Evolutionary conservation across 352 stramenopile genomes (phyloP), one percentile per base, ranked within the genome.

Genomic region (Phytopythium chamaehyphon): DNA sequence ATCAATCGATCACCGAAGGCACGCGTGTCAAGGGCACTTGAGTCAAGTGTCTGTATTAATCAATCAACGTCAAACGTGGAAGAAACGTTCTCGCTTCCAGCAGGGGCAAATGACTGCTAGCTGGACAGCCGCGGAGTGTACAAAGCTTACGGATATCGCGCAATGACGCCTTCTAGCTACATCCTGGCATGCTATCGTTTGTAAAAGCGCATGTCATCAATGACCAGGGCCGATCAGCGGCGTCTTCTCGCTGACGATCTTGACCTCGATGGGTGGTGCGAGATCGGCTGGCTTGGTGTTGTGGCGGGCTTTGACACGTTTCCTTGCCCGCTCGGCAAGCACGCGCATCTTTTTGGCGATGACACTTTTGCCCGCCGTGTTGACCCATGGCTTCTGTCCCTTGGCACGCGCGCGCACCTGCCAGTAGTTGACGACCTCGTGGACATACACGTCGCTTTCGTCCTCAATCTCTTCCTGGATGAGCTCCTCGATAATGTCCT

Each of bases 381-480:
- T 66, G 1, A 65, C 49, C 10, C 55, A 49, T 28, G 47, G 42
- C 22, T 64, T 57, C 33, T 67, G 26, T 9, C n/a, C 44, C 9
- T 54, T 51, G 21, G 54, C 64, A 18, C 51, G 61, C 6, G 61
- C 65, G 38, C 65, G 67, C 23, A 57, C 46, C 39, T 71, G 52
- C 73, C 76, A 84, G 57, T 86, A 84, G 53, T 86, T 53, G 23
- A 88, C 71, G 23, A 88, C 80, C 33, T 71, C 73, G 39, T 83
- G 71, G 2, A 85, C 73, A 44, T 83, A 88, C 36, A 86, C 62
- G 53, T 94, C 92, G 39, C 64, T 86, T 61, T 98, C 92, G 61
- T 98, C 92, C 51, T 90, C 79, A 55, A 98, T 97, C 50, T 95
- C 78, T 57, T 96, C 86, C 55, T 91, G 93, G 57, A 83, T 97